A percentile compares a stretch with the other conserved stretches of the same genome.
phyloP scores from a whole-genome alignment of 306 rosid genomes.

The Dicorynia guianensis region DNA sequence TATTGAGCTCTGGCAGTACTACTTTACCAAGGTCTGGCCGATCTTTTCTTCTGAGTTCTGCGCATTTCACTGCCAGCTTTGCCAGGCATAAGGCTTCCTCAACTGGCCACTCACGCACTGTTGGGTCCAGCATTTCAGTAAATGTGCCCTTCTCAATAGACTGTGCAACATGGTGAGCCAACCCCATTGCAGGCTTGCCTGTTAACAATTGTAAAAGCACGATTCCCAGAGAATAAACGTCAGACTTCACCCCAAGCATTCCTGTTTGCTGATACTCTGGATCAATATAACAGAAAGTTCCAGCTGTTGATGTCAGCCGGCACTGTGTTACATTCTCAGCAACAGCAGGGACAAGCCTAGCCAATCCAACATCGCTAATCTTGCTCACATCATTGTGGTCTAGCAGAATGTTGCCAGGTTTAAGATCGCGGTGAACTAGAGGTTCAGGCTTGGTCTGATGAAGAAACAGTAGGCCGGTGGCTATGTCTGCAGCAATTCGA shows the following conservation, averaged over 20 bases:
- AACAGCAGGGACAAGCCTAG: constrained; percentile 81
- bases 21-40: constrained; percentile 76
- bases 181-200: constrained; percentile 80
- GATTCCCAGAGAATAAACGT: constrained; percentile 89
- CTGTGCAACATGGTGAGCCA: constrained; percentile 62
- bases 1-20: constrained; percentile 66
- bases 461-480: constrained; percentile 82
- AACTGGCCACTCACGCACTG: constrained; percentile 76
- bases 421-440: constrained; percentile 91
- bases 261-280: constrained; percentile 98
- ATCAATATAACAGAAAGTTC: constrained; percentile 97
- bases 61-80: constrained; percentile 66
- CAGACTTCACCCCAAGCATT: constrained; percentile 92
- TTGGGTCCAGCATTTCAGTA: constrained; percentile 64
- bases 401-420: constrained; percentile 86
- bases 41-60: constrained; percentile 90
- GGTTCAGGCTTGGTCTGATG: constrained; percentile 98
- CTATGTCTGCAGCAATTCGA: constrained; percentile 81
- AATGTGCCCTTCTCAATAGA: constrained; percentile 63
- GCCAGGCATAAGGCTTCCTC: constrained; percentile 63
- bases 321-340: constrained; percentile 87
- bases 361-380: constrained; percentile 90
- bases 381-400: constrained; percentile 81
- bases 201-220: constrained; percentile 77
- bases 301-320: constrained; percentile 81